A percentile compares a stretch with the other conserved stretches of the same genome.
Evolutionary conservation across 2,329 filamentous ascomycete species (phyloP).

Genomic region (Alternaria ethzedia): DNA sequence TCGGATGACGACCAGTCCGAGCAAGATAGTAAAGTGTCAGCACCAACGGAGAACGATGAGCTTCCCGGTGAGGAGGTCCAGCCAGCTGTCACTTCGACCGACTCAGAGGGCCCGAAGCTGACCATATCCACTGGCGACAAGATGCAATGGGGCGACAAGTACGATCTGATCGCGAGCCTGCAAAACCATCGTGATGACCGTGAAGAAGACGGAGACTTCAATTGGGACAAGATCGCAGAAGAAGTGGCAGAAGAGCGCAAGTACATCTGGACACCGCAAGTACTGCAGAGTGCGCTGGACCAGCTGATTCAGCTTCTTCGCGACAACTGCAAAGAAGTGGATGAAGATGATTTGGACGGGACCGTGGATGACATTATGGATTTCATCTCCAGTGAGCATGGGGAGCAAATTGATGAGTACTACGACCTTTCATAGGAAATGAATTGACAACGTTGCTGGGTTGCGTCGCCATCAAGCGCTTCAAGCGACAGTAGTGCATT

Average conservation of each 20-base stretch:
- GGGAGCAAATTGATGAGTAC: conserved; percentile 17
- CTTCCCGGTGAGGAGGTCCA: background rate
- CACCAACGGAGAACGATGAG: background rate
- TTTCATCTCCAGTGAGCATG: conserved; percentile 19
- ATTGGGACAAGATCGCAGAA: conserved; percentile 35
- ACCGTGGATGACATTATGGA: conserved; percentile 30
- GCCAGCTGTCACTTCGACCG: background rate
- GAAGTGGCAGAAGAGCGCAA: background rate
- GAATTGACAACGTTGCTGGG: background rate
- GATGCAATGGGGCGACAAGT: conserved; percentile 52
- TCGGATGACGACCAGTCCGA: background rate
- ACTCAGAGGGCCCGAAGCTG: background rate
- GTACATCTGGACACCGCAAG: conserved; percentile 23
- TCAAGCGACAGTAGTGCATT: background rate
- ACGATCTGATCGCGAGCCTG: conserved; percentile 50
- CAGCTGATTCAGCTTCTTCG: conserved; percentile 18
- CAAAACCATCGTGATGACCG: conserved; percentile 10
- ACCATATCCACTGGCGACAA: conserved; percentile 23
- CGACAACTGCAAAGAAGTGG: conserved; percentile 6
- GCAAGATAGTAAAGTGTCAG: background rate
- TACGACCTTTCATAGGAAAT: conserved; percentile 9
- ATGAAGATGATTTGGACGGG: conserved; percentile 4
- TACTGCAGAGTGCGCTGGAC: conserved; percentile 29
- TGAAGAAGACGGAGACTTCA: conserved; percentile 39
- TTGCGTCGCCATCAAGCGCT: background rate